A percentile compares a stretch with the other conserved stretches of the same genome.
phyloP scores from a whole-genome alignment of 2,329 filamentous ascomycete genomes.

The Exophiala xenobiotica region DNA sequence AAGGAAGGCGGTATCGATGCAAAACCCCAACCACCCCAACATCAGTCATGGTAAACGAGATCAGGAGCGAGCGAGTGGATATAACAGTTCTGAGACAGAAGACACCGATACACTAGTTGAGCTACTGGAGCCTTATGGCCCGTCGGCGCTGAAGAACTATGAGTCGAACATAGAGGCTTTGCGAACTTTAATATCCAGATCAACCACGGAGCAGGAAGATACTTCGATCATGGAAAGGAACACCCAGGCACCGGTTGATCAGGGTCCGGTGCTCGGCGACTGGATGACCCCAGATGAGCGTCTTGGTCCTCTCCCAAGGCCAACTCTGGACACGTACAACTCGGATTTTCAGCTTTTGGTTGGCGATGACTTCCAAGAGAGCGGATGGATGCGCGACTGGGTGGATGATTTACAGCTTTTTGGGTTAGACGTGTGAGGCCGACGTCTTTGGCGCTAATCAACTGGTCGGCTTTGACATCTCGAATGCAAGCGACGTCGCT shows the following conservation, averaged over 20 bases:
- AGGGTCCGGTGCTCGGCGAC: neutral
- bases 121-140: slow-evolving; percentile 14
- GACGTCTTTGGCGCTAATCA: neutral
- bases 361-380: slow-evolving; percentile 17
- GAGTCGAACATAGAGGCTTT: slow-evolving; percentile 8
- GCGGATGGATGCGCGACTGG: slow-evolving; percentile 21
- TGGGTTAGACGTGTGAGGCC: neutral
- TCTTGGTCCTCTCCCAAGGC: neutral
- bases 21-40: neutral
- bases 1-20: slow-evolving; percentile 5
- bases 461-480: too few species aligned
- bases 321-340: neutral
- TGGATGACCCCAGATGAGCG: neutral
- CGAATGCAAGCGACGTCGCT: too few species aligned
- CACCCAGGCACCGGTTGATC: neutral
- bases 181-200: neutral
- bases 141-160: slow-evolving; percentile 8
- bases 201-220: neutral
- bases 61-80: neutral
- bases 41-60: neutral
- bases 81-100: neutral
- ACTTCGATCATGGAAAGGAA: neutral
- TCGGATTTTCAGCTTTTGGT: slow-evolving; percentile 5
- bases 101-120: neutral
- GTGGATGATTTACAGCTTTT: slow-evolving; percentile 16